Evolutionary conservation across 805 yeast species (phyloP).

Genomic region (Schwanniomyces yamadae): DNA sequence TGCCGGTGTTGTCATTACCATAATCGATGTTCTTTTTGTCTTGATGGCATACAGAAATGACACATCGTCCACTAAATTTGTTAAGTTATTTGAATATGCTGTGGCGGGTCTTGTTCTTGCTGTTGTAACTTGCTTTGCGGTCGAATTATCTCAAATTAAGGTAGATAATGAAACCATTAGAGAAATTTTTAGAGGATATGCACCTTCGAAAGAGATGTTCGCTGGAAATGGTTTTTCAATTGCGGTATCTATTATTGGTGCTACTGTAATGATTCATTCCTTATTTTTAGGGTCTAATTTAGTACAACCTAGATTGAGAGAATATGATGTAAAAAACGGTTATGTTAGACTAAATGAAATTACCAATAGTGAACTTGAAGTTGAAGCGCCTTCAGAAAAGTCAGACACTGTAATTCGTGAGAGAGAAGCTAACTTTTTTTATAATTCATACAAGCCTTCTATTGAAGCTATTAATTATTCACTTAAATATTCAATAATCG

Average conservation of each 20-base stretch:
- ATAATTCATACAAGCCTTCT: conserved; percentile 63
- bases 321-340: conserved; percentile 41
- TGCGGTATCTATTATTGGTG: conserved; percentile 48
- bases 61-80: conserved; percentile 34
- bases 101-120: conserved; percentile 43
- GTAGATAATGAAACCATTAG: conserved; percentile 22
- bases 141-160: conserved; percentile 41
- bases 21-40: conserved; percentile 46
- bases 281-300: conserved; percentile 49
- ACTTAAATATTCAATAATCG: conserved; percentile 68
- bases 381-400: conserved; percentile 11
- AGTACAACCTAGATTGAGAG: conserved; percentile 49
- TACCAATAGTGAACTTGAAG: too few relatives aligned
- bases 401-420: conserved; percentile 7
- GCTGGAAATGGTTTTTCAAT: conserved; percentile 43
- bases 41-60: conserved; percentile 48
- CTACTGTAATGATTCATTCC: conserved; percentile 54
- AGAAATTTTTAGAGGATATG: conserved; percentile 43
- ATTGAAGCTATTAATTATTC: conserved; percentile 70
- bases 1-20: conserved; percentile 48
- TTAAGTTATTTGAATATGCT: conserved; percentile 38
- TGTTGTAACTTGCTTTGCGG: conserved; percentile 45
- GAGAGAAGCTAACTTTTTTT: conserved; percentile 30
- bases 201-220: conserved; percentile 43
- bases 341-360: conserved; percentile 23